These are phyloP conservation scores for Fimicolochytrium jonesii DNA, from an alignment of 192 early-diverging fungal species.

Conservation along the genomic window DNA sequence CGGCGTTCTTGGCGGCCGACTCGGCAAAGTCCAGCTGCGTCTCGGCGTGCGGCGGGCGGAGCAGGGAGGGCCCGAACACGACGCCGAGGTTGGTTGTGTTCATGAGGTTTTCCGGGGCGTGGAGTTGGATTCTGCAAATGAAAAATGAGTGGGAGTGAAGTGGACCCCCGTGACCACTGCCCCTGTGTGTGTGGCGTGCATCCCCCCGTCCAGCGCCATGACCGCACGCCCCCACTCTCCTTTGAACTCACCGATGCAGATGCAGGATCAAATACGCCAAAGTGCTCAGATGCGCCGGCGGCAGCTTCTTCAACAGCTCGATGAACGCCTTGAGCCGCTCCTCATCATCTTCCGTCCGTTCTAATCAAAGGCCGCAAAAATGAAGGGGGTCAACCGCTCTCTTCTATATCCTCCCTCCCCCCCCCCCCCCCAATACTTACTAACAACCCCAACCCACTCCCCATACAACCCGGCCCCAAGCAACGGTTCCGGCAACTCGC, in stretches of 20 bases:
- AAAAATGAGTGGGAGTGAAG: not conserved
- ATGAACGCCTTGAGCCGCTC: not conserved
- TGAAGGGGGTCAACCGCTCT: no score
- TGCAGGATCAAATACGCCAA: slow-evolving; percentile 30
- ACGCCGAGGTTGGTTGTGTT: slow-evolving; percentile 39
- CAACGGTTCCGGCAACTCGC: slow-evolving; percentile 32
- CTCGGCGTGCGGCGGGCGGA: slow-evolving; percentile 6
- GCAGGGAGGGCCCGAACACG: slow-evolving; percentile 34
- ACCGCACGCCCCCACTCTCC: no score
- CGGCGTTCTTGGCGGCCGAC: slow-evolving; percentile 8
- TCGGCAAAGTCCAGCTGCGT: slow-evolving; percentile 24
- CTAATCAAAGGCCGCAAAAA: not conserved
- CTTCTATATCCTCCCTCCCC: no score
- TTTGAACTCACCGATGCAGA: slow-evolving; percentile 23
- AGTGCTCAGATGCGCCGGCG: slow-evolving; percentile 20
- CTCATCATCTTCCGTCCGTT: not conserved
- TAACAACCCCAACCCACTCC: slow-evolving; percentile 1
- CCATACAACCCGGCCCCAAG: slow-evolving; percentile 12
- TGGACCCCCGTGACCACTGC: no score
- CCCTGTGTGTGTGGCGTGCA: no score
- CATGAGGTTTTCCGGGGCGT: slow-evolving; percentile 36
- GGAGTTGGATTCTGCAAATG: slow-evolving; percentile 22
- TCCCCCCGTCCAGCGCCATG: no score
- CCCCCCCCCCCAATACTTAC: no score
- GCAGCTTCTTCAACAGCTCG: slow-evolving; percentile 13